Evolutionary conservation across 2,329 filamentous ascomycete species (phyloP), one percentile per base, ranked within the genome.

Genomic region (Verticillium zaregamsianum): DNA sequence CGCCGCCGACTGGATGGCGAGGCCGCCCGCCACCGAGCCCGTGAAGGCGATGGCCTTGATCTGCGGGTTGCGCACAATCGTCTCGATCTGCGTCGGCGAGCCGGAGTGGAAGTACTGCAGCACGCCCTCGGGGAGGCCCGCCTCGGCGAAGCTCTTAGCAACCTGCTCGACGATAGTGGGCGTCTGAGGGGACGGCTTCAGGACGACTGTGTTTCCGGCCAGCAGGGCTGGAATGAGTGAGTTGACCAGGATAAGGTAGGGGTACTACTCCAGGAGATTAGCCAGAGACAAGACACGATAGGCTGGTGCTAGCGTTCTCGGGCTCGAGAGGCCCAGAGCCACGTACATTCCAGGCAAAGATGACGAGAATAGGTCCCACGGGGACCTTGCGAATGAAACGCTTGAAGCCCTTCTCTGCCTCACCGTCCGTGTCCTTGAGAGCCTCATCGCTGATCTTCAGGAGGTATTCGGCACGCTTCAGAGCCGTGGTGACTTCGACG

Each of bases 281-380:
- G 61, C 40, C 11, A 57, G 59, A 56, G 54, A 45, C 37, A 45
- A 9, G 52, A 14, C 55, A 32, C 23, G 39, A 31, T 28, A 23
- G 8, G 23, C 9, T 28, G 23, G 40, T 17, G 33, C 33, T 35
- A 35, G 33, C 33, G 33, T 14, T 28, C 33, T 52, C 54, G 35
- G 55, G 25, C 23, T 39, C 39, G n/a, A 45, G n/a, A 20, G 33
- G 57, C 11, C 3, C 23, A 31, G 55, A 52, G 60, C 37, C 59
- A 76, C 92, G 78, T 77, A 95, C 93, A 78, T 98, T 98, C 94
- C 94, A 98, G 0, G 94, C 90, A 77, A 97, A 97, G 64, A 98
- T 86, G 66, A 97, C 84, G 63, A 98, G 82, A 17, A 95, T 90
- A 12, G 93, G 92, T 1, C 94, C 94, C 59, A 97, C 86, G 0